Percentiles rank a stretch among this genome's conserved stretches.
Evolutionary conservation across 345 rosid species (phyloP).

Genomic region (Rhodamnia argentea): DNA sequence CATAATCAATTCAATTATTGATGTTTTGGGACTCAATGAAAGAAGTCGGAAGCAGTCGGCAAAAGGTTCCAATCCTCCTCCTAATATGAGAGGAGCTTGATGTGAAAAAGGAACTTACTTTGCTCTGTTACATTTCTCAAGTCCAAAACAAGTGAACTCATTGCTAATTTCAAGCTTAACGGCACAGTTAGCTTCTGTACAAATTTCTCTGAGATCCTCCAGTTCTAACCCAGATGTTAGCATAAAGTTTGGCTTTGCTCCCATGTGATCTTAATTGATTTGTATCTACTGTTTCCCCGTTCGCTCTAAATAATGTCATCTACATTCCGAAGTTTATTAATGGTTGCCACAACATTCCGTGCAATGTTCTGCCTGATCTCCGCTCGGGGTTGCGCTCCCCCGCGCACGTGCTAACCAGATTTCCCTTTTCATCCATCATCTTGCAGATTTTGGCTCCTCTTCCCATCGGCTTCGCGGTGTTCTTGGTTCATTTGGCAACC

Average conservation of each 20-base stretch:
- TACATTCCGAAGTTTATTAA: background rate
- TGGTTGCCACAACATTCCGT: background rate
- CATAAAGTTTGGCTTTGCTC: background rate
- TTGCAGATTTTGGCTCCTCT: constrained; percentile 28
- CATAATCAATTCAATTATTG: background rate
- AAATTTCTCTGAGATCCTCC: background rate
- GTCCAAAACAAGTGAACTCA: background rate
- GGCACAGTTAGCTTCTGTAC: background rate
- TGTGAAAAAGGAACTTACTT: background rate
- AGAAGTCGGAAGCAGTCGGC: background rate
- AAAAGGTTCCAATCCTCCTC: background rate
- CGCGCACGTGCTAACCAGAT: background rate
- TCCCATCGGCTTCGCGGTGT: constrained; percentile 40
- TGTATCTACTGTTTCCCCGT: background rate
- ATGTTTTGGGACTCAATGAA: background rate
- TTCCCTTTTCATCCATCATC: background rate
- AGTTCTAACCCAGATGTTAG: background rate
- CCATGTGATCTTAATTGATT: background rate
- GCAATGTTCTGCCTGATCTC: background rate
- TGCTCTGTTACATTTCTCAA: background rate
- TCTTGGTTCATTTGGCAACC: constrained; percentile 39
- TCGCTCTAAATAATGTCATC: background rate
- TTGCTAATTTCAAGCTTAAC: background rate
- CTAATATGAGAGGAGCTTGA: background rate
- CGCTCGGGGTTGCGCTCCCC: background rate